phyloP scores from a whole-genome alignment of 148 eudicot species.

The Rhododendron griersonianum region DNA sequence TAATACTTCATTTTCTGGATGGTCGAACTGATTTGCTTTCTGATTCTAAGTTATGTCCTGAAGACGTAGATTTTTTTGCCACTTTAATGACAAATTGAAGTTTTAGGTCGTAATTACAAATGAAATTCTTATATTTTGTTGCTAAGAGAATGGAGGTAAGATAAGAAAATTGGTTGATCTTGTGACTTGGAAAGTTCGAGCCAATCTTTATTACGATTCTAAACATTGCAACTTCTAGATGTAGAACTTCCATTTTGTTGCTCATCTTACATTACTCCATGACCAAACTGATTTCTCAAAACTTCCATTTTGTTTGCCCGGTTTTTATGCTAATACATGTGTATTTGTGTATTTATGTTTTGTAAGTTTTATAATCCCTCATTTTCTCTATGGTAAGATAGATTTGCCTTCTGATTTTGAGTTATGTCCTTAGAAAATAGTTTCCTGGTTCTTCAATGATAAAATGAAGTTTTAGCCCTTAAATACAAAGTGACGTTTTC shows the following conservation, averaged over 20 bases:
- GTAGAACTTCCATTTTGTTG: neutral
- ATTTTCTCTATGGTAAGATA: neutral
- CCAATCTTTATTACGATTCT: neutral
- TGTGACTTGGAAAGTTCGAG: neutral
- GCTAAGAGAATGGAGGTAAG: neutral
- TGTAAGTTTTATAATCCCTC: neutral
- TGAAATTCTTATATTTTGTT: neutral
- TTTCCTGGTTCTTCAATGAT: neutral
- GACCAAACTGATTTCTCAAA: neutral
- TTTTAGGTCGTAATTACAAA: neutral
- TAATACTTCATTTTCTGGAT: neutral
- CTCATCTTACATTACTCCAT: neutral
- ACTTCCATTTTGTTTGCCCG: neutral
- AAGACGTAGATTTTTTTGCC: neutral
- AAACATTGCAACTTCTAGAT: neutral
- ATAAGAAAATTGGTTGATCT: neutral
- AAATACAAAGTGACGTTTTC: neutral
- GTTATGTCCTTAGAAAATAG: neutral
- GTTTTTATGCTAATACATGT: neutral
- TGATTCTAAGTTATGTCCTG: neutral
- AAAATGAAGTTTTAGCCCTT: neutral
- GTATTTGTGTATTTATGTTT: neutral
- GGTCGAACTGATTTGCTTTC: neutral
- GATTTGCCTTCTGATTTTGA: neutral
- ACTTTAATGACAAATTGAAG: neutral